Evolutionary conservation across 1,139 yeast species (phyloP).

Genomic region (Candida sp.): DNA sequence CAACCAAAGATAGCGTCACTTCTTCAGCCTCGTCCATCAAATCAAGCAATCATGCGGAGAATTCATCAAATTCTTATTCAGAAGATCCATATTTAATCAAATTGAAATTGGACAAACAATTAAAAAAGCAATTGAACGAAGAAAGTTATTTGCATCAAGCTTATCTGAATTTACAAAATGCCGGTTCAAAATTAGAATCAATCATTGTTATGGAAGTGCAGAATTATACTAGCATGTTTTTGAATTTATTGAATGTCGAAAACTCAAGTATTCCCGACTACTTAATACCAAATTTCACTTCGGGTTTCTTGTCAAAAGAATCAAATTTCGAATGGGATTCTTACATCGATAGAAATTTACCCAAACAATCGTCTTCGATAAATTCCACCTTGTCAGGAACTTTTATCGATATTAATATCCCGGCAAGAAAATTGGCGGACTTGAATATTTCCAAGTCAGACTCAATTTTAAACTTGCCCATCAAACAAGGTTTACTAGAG

Average conservation of each 20-base stretch:
- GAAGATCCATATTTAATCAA: constrained; percentile 84
- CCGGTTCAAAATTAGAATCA: constrained; percentile 86
- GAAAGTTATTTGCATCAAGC: constrained; percentile 90
- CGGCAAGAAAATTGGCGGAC: constrained; percentile 63
- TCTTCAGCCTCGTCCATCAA: constrained; percentile 1
- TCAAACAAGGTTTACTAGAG: constrained; percentile 81
- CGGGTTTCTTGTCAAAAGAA: constrained; percentile 75
- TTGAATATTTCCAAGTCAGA: constrained; percentile 64
- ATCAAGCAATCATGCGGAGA: constrained; percentile 1
- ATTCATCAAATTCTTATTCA: constrained; percentile 6
- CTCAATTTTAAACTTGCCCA: constrained; percentile 67
- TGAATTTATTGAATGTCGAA: constrained; percentile 64
- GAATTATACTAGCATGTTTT: constrained; percentile 70
- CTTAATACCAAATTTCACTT: constrained; percentile 62
- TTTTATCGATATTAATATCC: constrained; percentile 72
- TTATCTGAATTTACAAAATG: constrained; percentile 76
- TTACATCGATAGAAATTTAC: constrained; percentile 66
- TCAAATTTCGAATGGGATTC: constrained; percentile 88
- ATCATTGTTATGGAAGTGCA: constrained; percentile 87
- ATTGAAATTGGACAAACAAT: constrained; percentile 67
- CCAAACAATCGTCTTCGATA: constrained; percentile 21
- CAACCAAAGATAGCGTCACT: constrained; percentile 1
- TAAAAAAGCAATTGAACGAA: constrained; percentile 73
- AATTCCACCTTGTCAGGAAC: constrained; percentile 35
- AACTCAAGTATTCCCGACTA: constrained; percentile 64